Conservation (phyloP, 2,329 filamentous ascomycete species). For the Aspergillus sp. region DNA sequence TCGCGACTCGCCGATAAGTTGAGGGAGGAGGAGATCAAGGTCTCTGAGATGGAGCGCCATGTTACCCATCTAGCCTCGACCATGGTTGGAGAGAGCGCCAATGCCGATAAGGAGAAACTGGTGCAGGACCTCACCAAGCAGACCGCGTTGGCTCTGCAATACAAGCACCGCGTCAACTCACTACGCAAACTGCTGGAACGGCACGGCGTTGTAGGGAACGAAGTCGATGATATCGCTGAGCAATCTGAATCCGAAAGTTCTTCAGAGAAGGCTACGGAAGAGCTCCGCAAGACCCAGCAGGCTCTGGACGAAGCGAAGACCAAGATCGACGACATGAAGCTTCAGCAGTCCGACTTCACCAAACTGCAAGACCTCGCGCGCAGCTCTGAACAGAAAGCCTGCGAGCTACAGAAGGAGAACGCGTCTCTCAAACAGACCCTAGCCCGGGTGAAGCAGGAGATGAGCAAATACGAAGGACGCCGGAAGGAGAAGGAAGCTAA, state of each 20-base stretch:
- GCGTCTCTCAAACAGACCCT: constrained; percentile 42
- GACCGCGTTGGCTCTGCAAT: constrained; percentile 47
- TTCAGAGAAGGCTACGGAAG: constrained; percentile 23
- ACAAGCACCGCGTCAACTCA: constrained; percentile 45
- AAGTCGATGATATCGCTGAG: constrained; percentile 24
- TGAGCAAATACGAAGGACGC: constrained; percentile 44
- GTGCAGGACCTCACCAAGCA: constrained; percentile 47
- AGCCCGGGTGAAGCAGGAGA: constrained; percentile 44
- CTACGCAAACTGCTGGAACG: constrained; percentile 41
- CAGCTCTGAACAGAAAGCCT: constrained; percentile 44
- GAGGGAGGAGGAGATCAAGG: constrained; percentile 51
- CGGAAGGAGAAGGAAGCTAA: constrained; percentile 46
- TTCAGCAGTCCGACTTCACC: constrained; percentile 34
- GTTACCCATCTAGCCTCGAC: constrained; percentile 45
- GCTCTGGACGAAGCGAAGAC: constrained; percentile 38
- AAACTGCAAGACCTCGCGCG: constrained; percentile 38
- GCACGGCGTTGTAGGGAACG: constrained; percentile 40
- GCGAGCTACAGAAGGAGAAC: constrained; percentile 46
- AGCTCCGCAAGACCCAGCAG: constrained; percentile 36
- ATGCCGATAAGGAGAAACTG: constrained; percentile 42
- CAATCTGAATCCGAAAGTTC: constrained; percentile 21
- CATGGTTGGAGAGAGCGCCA: constrained; percentile 35
- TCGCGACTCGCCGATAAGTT: constrained; percentile 55
- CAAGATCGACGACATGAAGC: constrained; percentile 37
- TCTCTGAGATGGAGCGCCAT: constrained; percentile 47